Percentiles rank a stretch among this genome's conserved stretches.
Evolutionary conservation across 1,139 yeast genomes (phyloP).

Genomic region (Kurtzmaniella quercitrusa): DNA sequence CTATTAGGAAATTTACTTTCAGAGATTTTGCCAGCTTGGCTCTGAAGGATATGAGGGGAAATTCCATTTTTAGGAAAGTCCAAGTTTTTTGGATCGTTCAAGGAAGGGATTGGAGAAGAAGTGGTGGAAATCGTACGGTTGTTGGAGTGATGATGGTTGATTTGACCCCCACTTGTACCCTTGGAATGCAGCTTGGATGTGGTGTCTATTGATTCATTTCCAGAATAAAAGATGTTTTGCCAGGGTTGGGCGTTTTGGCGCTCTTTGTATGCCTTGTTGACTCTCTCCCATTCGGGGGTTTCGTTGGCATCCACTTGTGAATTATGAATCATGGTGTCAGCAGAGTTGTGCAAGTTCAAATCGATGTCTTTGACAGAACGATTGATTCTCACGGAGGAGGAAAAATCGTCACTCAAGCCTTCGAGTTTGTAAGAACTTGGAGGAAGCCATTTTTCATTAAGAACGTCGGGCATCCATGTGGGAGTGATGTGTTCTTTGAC

Average conservation of each 20-base stretch:
- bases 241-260: slow-evolving; percentile 24
- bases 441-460: slow-evolving; percentile 33
- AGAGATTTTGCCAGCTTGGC: slow-evolving; percentile 10
- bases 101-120: slow-evolving; percentile 7
- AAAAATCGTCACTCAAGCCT: slow-evolving; percentile 1
- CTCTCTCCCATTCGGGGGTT: slow-evolving; percentile 39
- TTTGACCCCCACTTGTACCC: not conserved
- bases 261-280: slow-evolving; percentile 24
- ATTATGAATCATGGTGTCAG: slow-evolving; percentile 36
- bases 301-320: slow-evolving; percentile 17
- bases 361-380: slow-evolving; percentile 13
- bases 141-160: not conserved
- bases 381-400: slow-evolving; percentile 1
- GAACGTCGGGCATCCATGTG: slow-evolving; percentile 43
- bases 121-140: slow-evolving; percentile 4
- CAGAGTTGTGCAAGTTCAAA: slow-evolving; percentile 19
- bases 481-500: slow-evolving; percentile 26
- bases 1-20: slow-evolving; percentile 10
- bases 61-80: not conserved
- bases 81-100: not conserved
- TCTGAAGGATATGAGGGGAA: slow-evolving; percentile 3
- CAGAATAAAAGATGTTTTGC: slow-evolving; percentile 27
- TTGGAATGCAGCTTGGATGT: not conserved
- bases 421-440: slow-evolving; percentile 7
- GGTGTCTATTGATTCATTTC: not conserved